Evolutionary conservation across 352 stramenopile species (phyloP).

Genomic region (Pythium scleroteichum): DNA sequence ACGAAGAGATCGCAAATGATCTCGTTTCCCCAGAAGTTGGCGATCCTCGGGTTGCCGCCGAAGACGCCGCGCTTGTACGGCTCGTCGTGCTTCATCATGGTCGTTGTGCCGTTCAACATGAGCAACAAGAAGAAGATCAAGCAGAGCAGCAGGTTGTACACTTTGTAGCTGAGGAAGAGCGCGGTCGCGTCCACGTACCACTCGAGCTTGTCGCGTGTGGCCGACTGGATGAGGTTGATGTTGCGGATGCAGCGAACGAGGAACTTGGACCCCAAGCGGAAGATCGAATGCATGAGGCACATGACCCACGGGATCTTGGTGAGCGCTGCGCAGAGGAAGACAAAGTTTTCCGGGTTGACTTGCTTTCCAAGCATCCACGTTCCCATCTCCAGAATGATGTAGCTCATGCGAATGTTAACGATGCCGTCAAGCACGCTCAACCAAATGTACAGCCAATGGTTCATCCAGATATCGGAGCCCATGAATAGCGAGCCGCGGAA

Average conservation of each 20-base stretch:
- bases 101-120: conserved; percentile 36
- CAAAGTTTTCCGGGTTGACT: conserved; percentile 52
- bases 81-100: conserved; percentile 47
- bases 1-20: conserved; percentile 56
- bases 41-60: conserved; percentile 39
- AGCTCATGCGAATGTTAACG: conserved; percentile 50
- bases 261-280: conserved; percentile 42
- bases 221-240: conserved; percentile 38
- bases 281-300: conserved; percentile 47
- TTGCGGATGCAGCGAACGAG: conserved; percentile 36
- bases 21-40: conserved; percentile 57
- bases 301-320: conserved; percentile 67
- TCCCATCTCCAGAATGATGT: conserved; percentile 49
- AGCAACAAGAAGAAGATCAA: conserved; percentile 48
- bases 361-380: conserved; percentile 61
- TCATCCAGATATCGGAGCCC: conserved; percentile 69
- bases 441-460: conserved; percentile 68
- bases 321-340: conserved; percentile 56
- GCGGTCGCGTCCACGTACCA: conserved; percentile 52
- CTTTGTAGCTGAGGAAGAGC: conserved; percentile 61
- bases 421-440: conserved; percentile 59
- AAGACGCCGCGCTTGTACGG: conserved; percentile 42
- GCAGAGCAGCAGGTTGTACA: conserved; percentile 60
- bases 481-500: conserved; percentile 59
- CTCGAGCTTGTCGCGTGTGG: conserved; percentile 41